phyloP scores from a whole-genome alignment of 345 rosid species.

The Bruguiera sexangula region DNA sequence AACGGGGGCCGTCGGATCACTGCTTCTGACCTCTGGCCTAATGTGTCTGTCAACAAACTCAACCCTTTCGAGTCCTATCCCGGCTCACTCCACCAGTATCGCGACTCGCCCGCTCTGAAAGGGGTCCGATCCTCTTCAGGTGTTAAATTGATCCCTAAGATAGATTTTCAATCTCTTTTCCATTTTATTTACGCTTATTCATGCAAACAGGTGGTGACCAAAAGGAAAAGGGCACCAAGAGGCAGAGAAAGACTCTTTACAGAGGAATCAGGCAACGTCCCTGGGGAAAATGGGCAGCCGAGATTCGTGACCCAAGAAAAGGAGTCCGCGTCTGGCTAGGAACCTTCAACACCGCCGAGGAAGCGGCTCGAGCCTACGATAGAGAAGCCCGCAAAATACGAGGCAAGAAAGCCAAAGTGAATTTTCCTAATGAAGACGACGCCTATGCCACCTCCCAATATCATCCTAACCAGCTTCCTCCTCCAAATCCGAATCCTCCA shows the following conservation, averaged over 20 bases:
- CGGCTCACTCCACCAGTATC: background rate
- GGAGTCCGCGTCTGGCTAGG: constrained; percentile 97
- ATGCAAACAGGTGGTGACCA: constrained; percentile 36
- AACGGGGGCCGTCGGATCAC: constrained; percentile 27
- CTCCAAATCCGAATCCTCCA: constrained; percentile 4
- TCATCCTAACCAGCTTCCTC: constrained; percentile 1
- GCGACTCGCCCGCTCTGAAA: constrained; percentile 19
- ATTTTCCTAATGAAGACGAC: constrained; percentile 68
- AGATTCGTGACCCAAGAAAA: constrained; percentile 91
- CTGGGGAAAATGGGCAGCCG: constrained; percentile 98
- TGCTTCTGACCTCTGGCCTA: constrained; percentile 57
- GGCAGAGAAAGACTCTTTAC: constrained; percentile 75
- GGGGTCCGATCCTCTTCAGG: constrained; percentile 41
- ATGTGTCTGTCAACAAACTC: constrained; percentile 24
- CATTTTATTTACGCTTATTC: constrained; percentile 6
- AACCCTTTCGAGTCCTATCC: constrained; percentile 20
- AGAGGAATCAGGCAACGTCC: constrained; percentile 91
- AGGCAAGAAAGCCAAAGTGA: constrained; percentile 80
- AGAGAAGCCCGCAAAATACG: constrained; percentile 77
- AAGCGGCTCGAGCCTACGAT: constrained; percentile 92
- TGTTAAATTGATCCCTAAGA: constrained; percentile 9
- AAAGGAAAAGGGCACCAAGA: constrained; percentile 41
- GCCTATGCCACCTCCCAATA: constrained; percentile 8
- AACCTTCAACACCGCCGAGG: constrained; percentile 84
- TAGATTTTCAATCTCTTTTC: too few species aligned